Conservation (phyloP, 208 protist species). For the Acanthamoeba royreba region DNA sequence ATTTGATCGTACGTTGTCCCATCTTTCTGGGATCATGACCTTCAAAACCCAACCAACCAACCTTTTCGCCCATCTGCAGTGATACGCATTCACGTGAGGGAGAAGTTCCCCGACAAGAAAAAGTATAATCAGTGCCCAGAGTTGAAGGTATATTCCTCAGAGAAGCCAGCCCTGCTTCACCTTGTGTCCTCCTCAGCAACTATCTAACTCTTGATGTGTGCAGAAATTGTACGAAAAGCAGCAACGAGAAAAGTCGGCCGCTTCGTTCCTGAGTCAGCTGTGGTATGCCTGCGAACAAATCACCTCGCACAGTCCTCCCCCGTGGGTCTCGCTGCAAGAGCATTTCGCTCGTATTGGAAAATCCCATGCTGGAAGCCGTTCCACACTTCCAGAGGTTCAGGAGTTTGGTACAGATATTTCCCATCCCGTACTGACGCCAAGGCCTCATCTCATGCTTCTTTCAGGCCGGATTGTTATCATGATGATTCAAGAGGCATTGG, state of each 20-base stretch:
- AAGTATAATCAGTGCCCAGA: not conserved
- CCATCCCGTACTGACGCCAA: not conserved
- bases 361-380: not conserved
- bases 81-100: not conserved
- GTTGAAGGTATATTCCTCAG: not conserved
- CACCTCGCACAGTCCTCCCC: not conserved
- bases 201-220: no score
- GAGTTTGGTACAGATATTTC: not conserved
- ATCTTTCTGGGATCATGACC: not conserved
- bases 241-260: not conserved
- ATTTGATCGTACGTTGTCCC: not conserved
- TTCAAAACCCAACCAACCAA: not conserved
- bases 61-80: not conserved
- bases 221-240: not conserved
- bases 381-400: not conserved
- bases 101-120: slow-evolving; percentile 6
- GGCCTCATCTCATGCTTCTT: not conserved
- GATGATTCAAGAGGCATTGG: not conserved
- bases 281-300: not conserved
- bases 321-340: not conserved
- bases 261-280: not conserved
- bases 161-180: not conserved
- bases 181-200: no score
- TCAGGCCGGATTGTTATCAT: not conserved
- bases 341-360: not conserved